Evolutionary conservation across 2,329 filamentous ascomycete species (phyloP), one percentile per base, ranked within the genome.

Genomic region (Scedosporium aurantiacum): DNA sequence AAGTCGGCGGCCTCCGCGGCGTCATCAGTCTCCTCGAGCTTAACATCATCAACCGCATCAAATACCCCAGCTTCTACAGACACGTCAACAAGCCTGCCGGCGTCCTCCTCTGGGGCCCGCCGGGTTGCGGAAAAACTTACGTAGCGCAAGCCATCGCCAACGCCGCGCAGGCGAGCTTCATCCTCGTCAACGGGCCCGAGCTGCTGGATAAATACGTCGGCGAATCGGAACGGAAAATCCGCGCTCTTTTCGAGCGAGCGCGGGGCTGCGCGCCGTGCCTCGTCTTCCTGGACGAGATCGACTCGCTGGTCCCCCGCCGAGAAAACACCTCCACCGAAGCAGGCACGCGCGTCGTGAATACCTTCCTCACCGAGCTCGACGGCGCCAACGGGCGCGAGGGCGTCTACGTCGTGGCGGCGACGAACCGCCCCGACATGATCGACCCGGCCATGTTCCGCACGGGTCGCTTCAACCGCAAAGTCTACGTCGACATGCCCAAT

Each of bases 191-290:
- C 74, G 94, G 94, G 0, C 94, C 94, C 0, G 94, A 99, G 72
- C 79, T 99, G 8, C 82, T 99, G 55, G 97, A 97, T 79, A 99
- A 97, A 74, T 99, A 93, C 71, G 92, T 99, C 8, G 94, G 94
- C 66, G 94, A 99, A 74, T 95, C 90, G 5, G 94, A 99, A 75
- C 88, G 93, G 10, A 90, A 92, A 0, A 89, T 99, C 1, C 86
- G 94, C 23, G 91, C 96, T 71, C 88, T 97, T 0, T 99, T 99
- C 73, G 84, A 87, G 65, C 87, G 93, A 16, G 94, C 94, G 0
- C 84, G 92, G 59, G 89, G 89, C 0, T 93, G 89, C 6, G 83
- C 91, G 0, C 94, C 94, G 0, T 97, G 93, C 70, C 91, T 99
- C 61, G 87, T 99, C 63, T 97, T 99, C 82, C 97, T 99, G 70